Evolutionary conservation across 169 alveolate genomes (phyloP).

Genomic region (Cryptosporidium sp.): DNA sequence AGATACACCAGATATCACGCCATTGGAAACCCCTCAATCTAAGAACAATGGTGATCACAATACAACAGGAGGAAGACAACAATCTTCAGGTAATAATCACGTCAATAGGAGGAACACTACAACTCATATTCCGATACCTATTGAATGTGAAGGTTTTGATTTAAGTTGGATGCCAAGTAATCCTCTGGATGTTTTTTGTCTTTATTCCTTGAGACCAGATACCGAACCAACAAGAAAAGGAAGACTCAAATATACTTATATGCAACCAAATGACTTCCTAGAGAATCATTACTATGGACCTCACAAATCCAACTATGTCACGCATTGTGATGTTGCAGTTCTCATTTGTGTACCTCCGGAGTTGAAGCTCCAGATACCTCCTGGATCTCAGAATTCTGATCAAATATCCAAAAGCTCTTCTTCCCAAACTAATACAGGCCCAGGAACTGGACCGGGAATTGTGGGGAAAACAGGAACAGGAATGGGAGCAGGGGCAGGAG

Average conservation of each 20-base stretch:
- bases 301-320: constrained; percentile 34
- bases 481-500: background rate
- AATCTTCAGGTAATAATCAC: background rate
- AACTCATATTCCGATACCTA: background rate
- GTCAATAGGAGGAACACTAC: background rate
- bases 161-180: constrained; percentile 79
- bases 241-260: constrained; percentile 81
- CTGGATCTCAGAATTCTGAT: background rate
- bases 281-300: constrained; percentile 49
- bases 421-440: background rate
- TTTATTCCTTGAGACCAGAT: constrained; percentile 85
- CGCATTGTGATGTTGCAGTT: constrained; percentile 72
- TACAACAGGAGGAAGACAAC: background rate
- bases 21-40: constrained; percentile 36
- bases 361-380: constrained; percentile 70
- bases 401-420: background rate
- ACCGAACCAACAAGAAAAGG: constrained; percentile 84
- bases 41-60: background rate
- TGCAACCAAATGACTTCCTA: constrained; percentile 81
- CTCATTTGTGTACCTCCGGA: constrained; percentile 79
- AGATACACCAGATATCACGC: constrained; percentile 1
- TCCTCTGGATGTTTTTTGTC: constrained; percentile 83
- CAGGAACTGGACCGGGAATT: too few species aligned
- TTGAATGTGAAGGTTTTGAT: constrained; percentile 6
- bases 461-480: background rate